Percentiles rank a stretch among this genome's conserved stretches.
Evolutionary conservation across 768 basidiomycete species (phyloP).

Genomic region (Auricularia auricula-judae): DNA sequence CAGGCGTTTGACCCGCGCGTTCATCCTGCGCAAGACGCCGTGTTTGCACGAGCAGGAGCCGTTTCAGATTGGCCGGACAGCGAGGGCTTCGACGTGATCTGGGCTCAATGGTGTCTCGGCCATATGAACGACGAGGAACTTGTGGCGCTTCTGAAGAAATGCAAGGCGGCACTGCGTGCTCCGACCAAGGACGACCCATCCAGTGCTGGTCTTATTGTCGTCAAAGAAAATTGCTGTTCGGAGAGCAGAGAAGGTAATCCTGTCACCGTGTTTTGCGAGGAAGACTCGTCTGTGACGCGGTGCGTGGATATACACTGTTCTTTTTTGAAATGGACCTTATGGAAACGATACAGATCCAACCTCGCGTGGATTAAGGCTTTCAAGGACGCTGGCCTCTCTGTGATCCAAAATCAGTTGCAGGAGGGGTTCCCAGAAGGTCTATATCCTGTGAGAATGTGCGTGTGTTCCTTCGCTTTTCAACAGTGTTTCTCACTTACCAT

Average conservation of each 20-base stretch:
- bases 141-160: conserved; percentile 59
- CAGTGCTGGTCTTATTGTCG: conserved; percentile 51
- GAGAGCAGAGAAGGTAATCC: conserved; percentile 32
- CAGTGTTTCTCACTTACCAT: neutral
- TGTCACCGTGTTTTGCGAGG: conserved; percentile 57
- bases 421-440: conserved; percentile 72
- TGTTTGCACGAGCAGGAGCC: conserved; percentile 43
- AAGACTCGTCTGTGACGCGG: conserved; percentile 89
- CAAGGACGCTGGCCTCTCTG: conserved; percentile 52
- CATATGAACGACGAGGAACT: conserved; percentile 73
- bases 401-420: conserved; percentile 70
- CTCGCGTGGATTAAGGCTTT: conserved; percentile 72
- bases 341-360: conserved; percentile 52
- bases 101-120: conserved; percentile 97
- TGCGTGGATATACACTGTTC: conserved; percentile 19
- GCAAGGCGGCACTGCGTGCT: conserved; percentile 48
- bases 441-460: conserved; percentile 79
- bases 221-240: conserved; percentile 84
- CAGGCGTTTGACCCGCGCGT: conserved; percentile 69
- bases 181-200: conserved; percentile 12
- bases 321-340: neutral
- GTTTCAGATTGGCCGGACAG: conserved; percentile 28
- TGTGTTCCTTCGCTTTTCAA: neutral
- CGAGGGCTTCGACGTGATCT: conserved; percentile 78
- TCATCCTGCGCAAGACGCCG: conserved; percentile 24